A percentile compares a stretch with the other conserved stretches of the same genome.
Evolutionary conservation across 1,284 basidiomycete genomes (phyloP).

Genomic region (Bjerkandera adusta): DNA sequence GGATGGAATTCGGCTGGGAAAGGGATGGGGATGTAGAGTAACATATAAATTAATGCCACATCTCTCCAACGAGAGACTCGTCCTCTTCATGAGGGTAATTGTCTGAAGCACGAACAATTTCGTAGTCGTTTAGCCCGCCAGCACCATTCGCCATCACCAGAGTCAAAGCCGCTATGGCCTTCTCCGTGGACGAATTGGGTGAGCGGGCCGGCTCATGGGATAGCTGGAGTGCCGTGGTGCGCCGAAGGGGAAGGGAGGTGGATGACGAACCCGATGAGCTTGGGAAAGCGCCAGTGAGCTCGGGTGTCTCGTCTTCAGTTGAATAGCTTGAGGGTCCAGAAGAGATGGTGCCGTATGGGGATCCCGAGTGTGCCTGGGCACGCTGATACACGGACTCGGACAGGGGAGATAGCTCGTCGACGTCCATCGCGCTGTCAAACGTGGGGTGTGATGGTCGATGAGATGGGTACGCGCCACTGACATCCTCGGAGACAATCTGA

Average conservation of each 20-base stretch:
- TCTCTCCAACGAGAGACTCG: constrained; percentile 52
- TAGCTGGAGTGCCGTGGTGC: constrained; percentile 11
- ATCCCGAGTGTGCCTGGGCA: constrained; percentile 29
- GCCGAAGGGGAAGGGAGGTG: constrained; percentile 25
- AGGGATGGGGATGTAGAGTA: neutral
- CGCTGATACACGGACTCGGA: too few relatives aligned
- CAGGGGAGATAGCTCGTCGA: constrained; percentile 31
- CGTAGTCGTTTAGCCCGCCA: constrained; percentile 64
- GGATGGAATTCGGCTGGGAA: neutral
- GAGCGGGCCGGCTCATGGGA: constrained; percentile 14
- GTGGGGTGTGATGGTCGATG: constrained; percentile 20
- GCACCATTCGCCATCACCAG: constrained; percentile 69
- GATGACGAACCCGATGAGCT: constrained; percentile 38
- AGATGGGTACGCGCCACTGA: constrained; percentile 21
- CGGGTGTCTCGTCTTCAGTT: constrained; percentile 21
- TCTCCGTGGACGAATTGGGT: constrained; percentile 45
- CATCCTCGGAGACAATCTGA: constrained; percentile 47
- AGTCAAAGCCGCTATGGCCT: constrained; percentile 58
- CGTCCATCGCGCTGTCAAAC: constrained; percentile 32
- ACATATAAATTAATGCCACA: constrained; percentile 48
- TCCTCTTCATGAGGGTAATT: constrained; percentile 36
- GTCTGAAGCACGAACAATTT: constrained; percentile 45
- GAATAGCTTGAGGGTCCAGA: constrained; percentile 19
- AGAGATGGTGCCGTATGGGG: constrained; percentile 25
- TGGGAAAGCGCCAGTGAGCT: constrained; percentile 30